These are phyloP conservation scores for Phytophthora multivora DNA, from an alignment of 352 stramenopile species.

Conservation along the genomic window DNA sequence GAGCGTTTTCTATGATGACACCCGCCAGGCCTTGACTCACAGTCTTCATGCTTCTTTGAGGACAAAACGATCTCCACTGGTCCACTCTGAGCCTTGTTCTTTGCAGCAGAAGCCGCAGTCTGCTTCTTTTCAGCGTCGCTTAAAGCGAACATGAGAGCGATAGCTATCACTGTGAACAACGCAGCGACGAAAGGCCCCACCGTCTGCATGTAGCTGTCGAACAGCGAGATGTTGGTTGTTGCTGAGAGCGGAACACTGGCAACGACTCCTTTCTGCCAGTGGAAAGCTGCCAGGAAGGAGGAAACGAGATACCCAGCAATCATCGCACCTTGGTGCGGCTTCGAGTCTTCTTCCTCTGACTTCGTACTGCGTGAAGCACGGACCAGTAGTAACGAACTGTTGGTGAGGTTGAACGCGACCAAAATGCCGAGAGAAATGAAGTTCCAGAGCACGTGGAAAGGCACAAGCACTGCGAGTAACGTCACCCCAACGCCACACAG, in stretches of 20 bases:
- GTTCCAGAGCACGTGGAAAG: constrained; percentile 88
- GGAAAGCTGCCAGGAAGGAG: constrained; percentile 72
- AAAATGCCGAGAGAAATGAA: constrained; percentile 92
- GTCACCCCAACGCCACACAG: constrained; percentile 57
- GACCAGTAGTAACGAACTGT: constrained; percentile 78
- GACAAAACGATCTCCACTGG: constrained; percentile 23
- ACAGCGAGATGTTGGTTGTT: constrained; percentile 27
- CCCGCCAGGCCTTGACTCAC: not conserved
- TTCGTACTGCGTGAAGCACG: constrained; percentile 41
- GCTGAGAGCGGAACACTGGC: constrained; percentile 32
- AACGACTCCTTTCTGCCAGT: constrained; percentile 79
- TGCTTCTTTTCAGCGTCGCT: constrained; percentile 49
- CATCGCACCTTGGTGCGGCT: constrained; percentile 37
- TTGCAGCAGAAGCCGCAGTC: not conserved
- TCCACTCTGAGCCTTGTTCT: constrained; percentile 14
- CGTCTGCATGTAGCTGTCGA: constrained; percentile 61
- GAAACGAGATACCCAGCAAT: constrained; percentile 56
- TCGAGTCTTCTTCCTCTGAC: constrained; percentile 6
- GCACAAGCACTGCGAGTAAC: constrained; percentile 72
- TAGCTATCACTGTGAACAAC: constrained; percentile 54
- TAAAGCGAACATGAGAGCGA: constrained; percentile 60
- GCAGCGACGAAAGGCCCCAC: constrained; percentile 50
- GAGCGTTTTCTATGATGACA: constrained; percentile 23
- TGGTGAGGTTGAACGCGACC: constrained; percentile 91
- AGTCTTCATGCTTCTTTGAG: constrained; percentile 30